A percentile compares a stretch with the other conserved stretches of the same genome.
phyloP scores from a whole-genome alignment of 768 basidiomycete genomes.

The Suillus brevipes region DNA sequence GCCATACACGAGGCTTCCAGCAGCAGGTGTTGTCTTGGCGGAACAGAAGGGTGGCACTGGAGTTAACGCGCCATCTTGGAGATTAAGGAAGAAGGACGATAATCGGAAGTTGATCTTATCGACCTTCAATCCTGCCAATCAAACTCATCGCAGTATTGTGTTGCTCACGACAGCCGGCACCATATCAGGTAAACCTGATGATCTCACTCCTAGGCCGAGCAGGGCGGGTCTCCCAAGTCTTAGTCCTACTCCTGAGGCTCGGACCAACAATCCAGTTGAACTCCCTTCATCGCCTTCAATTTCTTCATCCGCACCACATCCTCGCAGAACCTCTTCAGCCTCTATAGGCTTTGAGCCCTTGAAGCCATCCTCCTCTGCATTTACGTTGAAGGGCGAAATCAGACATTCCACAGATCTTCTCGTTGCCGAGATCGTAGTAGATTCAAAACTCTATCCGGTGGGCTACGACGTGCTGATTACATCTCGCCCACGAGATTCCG shows the following conservation, averaged over 20 bases:
- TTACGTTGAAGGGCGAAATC: conserved; percentile 63
- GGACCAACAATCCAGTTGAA: conserved; percentile 13
- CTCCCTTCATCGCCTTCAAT: conserved; percentile 26
- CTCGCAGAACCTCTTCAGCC: conserved; percentile 22
- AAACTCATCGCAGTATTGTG: conserved; percentile 52
- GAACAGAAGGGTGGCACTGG: conserved; percentile 40
- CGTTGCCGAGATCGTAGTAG: conserved; percentile 77
- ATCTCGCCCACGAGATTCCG: conserved; percentile 43
- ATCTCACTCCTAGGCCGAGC: conserved; percentile 44
- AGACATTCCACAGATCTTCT: conserved; percentile 66
- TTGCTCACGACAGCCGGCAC: conserved; percentile 38
- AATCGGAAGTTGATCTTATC: conserved; percentile 55
- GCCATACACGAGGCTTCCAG: conserved; percentile 70
- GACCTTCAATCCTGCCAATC: conserved; percentile 50
- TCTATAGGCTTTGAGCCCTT: conserved; percentile 35
- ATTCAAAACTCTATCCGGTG: conserved; percentile 75
- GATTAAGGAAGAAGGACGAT: conserved; percentile 58
- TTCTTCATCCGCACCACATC: conserved; percentile 17
- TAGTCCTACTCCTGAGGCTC: conserved; percentile 20
- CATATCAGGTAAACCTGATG: conserved; percentile 27
- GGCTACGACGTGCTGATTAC: conserved; percentile 62
- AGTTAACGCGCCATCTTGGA: conserved; percentile 49
- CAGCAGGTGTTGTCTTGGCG: conserved; percentile 57
- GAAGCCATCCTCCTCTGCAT: conserved; percentile 50
- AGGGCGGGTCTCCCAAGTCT: conserved; percentile 29